Conservation (phyloP, 306 rosid genomes). For the Castanea crenata region DNA sequence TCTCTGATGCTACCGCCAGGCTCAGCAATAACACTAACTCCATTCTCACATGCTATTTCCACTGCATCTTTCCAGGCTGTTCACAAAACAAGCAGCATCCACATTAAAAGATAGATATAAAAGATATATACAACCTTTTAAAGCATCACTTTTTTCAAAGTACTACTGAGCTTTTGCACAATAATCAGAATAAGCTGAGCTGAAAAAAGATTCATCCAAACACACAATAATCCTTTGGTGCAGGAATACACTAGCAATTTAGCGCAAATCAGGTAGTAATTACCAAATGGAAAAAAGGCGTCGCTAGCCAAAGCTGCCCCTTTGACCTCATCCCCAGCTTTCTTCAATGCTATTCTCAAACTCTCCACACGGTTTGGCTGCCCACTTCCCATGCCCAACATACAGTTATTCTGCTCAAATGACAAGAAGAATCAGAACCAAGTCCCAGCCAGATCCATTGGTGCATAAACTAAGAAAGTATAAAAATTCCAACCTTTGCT, state of each 20-base stretch:
- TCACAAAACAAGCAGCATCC: slow-evolving; percentile 14
- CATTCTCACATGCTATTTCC: slow-evolving; percentile 88
- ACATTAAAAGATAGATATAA: not conserved
- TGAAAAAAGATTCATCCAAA: no score
- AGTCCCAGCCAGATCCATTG: not conserved
- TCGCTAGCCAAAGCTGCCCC: slow-evolving; percentile 97
- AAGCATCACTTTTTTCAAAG: no score
- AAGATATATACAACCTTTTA: not conserved
- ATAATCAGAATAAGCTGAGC: no score
- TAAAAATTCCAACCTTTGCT: slow-evolving; percentile 55
- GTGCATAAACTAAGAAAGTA: not conserved
- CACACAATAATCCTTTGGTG: no score
- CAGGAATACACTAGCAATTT: not conserved
- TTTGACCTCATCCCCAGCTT: slow-evolving; percentile 86
- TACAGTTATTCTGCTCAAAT: slow-evolving; percentile 67
- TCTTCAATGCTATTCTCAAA: slow-evolving; percentile 75
- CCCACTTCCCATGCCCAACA: slow-evolving; percentile 99
- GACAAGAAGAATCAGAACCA: slow-evolving; percentile 13
- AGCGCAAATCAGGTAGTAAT: not conserved
- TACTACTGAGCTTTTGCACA: no score
- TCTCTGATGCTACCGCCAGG: slow-evolving; percentile 94
- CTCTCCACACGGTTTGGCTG: slow-evolving; percentile 93
- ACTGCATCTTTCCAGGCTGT: slow-evolving; percentile 97
- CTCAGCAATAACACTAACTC: slow-evolving; percentile 69
- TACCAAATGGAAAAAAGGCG: slow-evolving; percentile 98